phyloP scores from a whole-genome alignment of 345 rosid genomes.

The Syzygium aqueum region DNA sequence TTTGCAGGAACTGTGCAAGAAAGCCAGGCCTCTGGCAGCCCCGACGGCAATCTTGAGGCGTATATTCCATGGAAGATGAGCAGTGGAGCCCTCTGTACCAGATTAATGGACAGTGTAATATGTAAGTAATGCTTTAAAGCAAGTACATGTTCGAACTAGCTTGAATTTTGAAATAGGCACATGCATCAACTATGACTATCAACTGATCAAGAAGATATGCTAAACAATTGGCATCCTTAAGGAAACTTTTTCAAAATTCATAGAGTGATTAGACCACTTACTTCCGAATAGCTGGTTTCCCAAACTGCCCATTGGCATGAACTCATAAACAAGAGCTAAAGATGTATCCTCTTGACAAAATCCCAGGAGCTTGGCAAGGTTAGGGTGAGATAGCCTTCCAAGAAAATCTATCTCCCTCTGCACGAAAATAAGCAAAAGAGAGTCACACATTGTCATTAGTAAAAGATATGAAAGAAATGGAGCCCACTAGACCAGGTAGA shows the following conservation, averaged over 20 bases:
- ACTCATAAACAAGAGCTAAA: constrained; percentile 5
- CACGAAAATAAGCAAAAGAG: neutral
- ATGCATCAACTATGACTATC: neutral
- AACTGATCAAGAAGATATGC: neutral
- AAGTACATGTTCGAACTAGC: neutral
- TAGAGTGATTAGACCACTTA: neutral
- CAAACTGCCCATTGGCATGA: neutral
- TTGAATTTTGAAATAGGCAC: neutral
- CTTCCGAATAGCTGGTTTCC: constrained; percentile 1
- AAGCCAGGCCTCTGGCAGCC: neutral
- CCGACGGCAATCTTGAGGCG: neutral
- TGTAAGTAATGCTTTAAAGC: neutral
- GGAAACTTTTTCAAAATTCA: neutral
- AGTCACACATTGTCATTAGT: neutral
- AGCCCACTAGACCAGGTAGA: neutral
- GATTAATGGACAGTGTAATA: neutral
- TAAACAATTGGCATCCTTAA: neutral
- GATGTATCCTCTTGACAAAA: neutral
- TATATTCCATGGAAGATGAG: neutral
- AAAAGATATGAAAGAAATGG: neutral
- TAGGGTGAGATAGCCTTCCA: neutral
- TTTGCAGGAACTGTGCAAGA: neutral
- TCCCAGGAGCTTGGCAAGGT: constrained; percentile 2
- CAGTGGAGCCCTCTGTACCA: neutral
- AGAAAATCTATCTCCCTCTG: neutral